These are phyloP conservation scores for Albizia julibrissin DNA, from an alignment of 306 rosid genomes.

Conservation along the genomic window DNA sequence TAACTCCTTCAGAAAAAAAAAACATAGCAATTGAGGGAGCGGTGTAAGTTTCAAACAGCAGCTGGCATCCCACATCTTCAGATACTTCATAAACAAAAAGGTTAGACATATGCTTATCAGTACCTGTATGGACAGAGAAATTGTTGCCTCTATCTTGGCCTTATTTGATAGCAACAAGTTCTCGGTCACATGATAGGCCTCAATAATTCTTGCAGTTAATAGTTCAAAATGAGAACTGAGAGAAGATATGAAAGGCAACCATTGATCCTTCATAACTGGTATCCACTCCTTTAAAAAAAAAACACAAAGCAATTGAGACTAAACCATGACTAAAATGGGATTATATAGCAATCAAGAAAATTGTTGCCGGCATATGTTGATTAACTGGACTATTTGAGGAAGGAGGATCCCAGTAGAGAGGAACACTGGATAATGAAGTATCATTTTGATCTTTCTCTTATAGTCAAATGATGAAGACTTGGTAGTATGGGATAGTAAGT, in stretches of 20 bases:
- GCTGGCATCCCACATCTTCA: not conserved
- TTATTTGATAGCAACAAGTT: slow-evolving; percentile 33
- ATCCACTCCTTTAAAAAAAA: slow-evolving; percentile 36
- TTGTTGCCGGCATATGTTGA: not conserved
- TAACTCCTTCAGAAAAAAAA: slow-evolving; percentile 40
- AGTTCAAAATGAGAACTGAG: slow-evolving; percentile 31
- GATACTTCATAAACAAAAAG: slow-evolving; percentile 18
- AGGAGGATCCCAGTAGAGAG: not conserved
- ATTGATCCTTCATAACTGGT: slow-evolving; percentile 35
- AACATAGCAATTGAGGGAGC: not conserved
- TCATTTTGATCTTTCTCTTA: not conserved
- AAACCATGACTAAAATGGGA: not conserved
- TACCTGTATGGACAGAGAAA: slow-evolving; percentile 38
- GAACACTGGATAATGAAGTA: not conserved
- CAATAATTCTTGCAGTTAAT: slow-evolving; percentile 30
- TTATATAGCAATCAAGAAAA: not conserved
- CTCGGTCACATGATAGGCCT: slow-evolving; percentile 34
- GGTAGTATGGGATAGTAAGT: no score
- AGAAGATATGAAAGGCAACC: slow-evolving; percentile 25
- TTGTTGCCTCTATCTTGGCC: slow-evolving; percentile 24
- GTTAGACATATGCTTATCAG: not conserved
- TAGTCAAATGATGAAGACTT: no score
- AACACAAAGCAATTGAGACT: slow-evolving; percentile 2
- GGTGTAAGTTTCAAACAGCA: not conserved
- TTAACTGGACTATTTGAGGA: no score